Base-by-base conservation (phyloP, 2,329 filamentous ascomycete species). In the Fusarium bulbicola region DNA sequence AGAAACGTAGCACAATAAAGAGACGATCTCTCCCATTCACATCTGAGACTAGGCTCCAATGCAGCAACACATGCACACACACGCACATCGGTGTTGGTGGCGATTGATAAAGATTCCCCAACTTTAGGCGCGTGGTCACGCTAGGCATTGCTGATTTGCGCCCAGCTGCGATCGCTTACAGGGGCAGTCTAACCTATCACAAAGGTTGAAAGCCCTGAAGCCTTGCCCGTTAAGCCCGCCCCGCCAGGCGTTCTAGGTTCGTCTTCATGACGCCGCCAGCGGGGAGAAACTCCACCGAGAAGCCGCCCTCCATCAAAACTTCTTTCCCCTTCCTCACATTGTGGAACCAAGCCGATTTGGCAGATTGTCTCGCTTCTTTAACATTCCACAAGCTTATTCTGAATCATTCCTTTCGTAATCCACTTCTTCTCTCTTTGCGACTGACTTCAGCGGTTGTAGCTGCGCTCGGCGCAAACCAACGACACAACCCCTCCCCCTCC, bases 201-300 rank as follows among this genome's bases (percentile, higher is more conserved):
- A 54, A 40, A 60, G 47, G 39, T n/a, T 62, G 56, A 46, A 65
- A 61, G 58, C 63, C 66, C 71, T 74, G 71, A 50, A 73, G 61
- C 66, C 62, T 59, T 60, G 59, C 53, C 66, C 34, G 53, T 67
- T 42, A 63, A 61, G 40, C 49, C 66, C 42, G 42, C 50, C 68
- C 57, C 56, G 43, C 49, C 54, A 53, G 50, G 21, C 30, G 40
- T 66, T 36, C 58, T 45, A 58, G 50, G 39, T 61, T 54, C 52
- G 56, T 60, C 63, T 61, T 62, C 69, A 76, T 74, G 76, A 76
- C 74, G 74, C 74, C 73, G 73, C 58, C 67, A 70, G 67, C 71
- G 66, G 73, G 72, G 72, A 67, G 70, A 63, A 74, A 78, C 66
- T 77, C 73, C 72, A 78, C 74, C 68, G 67, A 75, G 69, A 75